These are phyloP conservation scores for Kernera saxatilis DNA, from an alignment of 345 rosid genomes.

Conservation along the genomic window DNA sequence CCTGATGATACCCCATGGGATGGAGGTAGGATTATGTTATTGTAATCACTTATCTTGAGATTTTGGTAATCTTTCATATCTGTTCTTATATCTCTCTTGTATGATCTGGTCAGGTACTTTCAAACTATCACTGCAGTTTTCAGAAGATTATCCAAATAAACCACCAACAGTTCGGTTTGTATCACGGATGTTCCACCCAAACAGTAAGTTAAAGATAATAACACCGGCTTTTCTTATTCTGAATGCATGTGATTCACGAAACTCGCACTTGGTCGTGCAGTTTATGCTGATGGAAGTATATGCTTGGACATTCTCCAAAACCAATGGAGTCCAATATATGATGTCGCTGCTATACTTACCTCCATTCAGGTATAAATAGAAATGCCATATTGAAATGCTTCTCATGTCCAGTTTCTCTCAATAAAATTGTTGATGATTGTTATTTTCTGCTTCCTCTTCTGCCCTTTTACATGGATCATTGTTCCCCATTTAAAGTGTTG, in stretches of 20 bases:
- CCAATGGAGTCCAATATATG: conserved; percentile 86
- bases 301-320: conserved; percentile 84
- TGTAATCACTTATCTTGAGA: background rate
- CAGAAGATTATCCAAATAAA: conserved; percentile 77
- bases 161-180: conserved; percentile 82
- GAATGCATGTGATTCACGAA: background rate
- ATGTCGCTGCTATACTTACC: conserved; percentile 79
- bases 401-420: background rate
- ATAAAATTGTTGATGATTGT: background rate
- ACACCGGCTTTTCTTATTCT: background rate
- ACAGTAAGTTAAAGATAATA: conserved; percentile 44
- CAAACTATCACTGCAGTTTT: conserved; percentile 64
- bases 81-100: background rate
- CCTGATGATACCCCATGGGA: conserved; percentile 80
- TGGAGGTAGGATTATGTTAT: conserved; percentile 39
- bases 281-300: conserved; percentile 85
- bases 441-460: background rate
- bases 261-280: conserved; percentile 25
- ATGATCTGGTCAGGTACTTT: conserved; percentile 53
- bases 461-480: background rate
- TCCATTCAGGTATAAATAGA: conserved; percentile 56
- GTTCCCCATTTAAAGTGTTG: background rate
- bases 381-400: background rate
- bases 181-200: conserved; percentile 83
- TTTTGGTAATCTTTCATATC: background rate